Conservation (phyloP, 805 yeast species). For the Yarrowia sp. region DNA sequence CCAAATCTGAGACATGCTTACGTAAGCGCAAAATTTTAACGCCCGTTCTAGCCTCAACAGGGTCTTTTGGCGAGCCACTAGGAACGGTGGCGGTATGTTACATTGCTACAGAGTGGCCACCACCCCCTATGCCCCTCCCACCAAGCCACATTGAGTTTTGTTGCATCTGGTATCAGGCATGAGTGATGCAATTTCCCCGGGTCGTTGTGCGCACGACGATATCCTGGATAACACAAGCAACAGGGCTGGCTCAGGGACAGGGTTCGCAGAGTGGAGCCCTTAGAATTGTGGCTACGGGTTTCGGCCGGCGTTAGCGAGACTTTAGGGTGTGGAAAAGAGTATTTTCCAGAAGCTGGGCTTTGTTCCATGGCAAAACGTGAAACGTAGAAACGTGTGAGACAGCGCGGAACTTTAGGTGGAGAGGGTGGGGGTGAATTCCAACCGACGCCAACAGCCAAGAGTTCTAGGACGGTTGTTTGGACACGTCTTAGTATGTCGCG, state of each 20-base stretch:
- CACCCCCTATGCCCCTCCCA: no score
- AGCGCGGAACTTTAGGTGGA: neutral
- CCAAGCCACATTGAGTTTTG: no score
- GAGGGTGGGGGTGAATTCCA: no score
- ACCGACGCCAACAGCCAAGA: neutral
- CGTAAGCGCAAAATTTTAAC: no score
- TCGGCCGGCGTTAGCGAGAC: neutral
- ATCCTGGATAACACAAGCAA: no score
- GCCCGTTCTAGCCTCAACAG: no score
- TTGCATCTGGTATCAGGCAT: neutral
- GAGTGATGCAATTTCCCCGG: slow-evolving; percentile 22
- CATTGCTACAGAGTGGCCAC: no score
- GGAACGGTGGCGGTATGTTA: no score
- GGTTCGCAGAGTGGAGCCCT: neutral
- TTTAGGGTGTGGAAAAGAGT: slow-evolving; percentile 12
- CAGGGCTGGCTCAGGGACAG: slow-evolving; percentile 4
- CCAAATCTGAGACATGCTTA: no score
- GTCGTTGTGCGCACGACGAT: neutral
- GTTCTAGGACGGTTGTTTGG: no score
- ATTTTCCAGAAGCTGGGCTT: slow-evolving; percentile 6
- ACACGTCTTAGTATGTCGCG: no score
- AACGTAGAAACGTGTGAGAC: slow-evolving; percentile 8
- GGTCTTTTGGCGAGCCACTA: no score
- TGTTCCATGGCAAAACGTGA: neutral
- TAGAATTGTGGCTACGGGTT: slow-evolving; percentile 1